These are phyloP conservation scores for Agaricus blazei DNA, from an alignment of 768 basidiomycete genomes.

Conservation along the genomic window DNA sequence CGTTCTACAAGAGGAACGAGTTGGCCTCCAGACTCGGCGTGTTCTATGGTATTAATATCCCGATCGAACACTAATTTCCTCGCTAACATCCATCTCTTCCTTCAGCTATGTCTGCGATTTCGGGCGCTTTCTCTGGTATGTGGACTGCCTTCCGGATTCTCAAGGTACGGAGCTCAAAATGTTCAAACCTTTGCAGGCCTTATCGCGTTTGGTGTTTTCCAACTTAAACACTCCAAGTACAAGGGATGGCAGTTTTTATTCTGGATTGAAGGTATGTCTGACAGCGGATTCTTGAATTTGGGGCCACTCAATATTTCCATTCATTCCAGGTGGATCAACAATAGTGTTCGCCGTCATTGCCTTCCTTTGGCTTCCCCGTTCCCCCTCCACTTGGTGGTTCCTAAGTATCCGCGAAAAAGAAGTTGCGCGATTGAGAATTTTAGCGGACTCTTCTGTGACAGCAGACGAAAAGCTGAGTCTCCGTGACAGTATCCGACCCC, in stretches of 20 bases:
- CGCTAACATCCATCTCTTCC: background rate
- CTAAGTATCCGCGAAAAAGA: slow-evolving; percentile 33
- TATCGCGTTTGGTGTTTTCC: slow-evolving; percentile 49
- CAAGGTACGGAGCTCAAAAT: background rate
- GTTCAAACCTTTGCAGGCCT: slow-evolving; percentile 24
- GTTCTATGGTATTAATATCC: slow-evolving; percentile 34
- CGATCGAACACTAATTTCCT: background rate
- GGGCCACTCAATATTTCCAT: background rate
- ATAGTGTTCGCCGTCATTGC: slow-evolving; percentile 39
- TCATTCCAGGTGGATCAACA: slow-evolving; percentile 30
- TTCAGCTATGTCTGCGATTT: slow-evolving; percentile 38
- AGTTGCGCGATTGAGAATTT: slow-evolving; percentile 36
- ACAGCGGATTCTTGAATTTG: background rate
- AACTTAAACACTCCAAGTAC: slow-evolving; percentile 34
- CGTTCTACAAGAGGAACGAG: slow-evolving; percentile 46
- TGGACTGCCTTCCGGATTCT: background rate
- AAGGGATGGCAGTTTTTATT: slow-evolving; percentile 49
- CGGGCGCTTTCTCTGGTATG: slow-evolving; percentile 42
- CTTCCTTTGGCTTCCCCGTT: slow-evolving; percentile 40
- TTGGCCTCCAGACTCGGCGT: slow-evolving; percentile 45
- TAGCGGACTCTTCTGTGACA: slow-evolving; percentile 40
- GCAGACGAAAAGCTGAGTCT: slow-evolving; percentile 36
- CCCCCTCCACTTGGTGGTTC: slow-evolving; percentile 35
- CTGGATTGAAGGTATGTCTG: slow-evolving; percentile 40
- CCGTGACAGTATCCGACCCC: slow-evolving; percentile 38